Evolutionary conservation across 2,329 filamentous ascomycete species (phyloP), one percentile per base, ranked within the genome.

Genomic region (Epichloe aotearoae): DNA sequence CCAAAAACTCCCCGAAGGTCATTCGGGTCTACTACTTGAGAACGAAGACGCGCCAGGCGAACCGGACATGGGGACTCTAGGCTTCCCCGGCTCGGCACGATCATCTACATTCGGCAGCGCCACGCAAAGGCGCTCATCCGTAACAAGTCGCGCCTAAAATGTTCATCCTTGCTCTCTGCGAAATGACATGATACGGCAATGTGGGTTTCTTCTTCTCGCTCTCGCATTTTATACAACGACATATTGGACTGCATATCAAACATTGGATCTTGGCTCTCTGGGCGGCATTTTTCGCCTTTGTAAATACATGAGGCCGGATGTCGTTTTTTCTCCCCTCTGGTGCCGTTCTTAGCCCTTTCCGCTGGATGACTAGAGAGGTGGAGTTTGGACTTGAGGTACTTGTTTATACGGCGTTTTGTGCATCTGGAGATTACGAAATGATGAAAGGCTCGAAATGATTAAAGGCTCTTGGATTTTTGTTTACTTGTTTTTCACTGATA

Each of bases 41-140:
- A 64, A 68, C 19, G 77, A 79, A 52, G 78, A 81, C 57, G 78
- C 77, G 2, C 71, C 73, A 2, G 78, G 77, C n/a, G 79, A 82
- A 59, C 69, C 72, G 3, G 79, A 82, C 53, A 57, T 70, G 4
- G 66, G 67, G 19, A 60, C 68, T 50, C 61, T 69, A 56, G 66
- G 62, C 14, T 66, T 67, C 10, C 60, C 63, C 17, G 60, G 65
- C 19, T 57, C 64, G 10, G 64, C 69, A 36, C 64, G 73, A 51
- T 71, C 73, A 3, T 71, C 73, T 7, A 74, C 68, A 36, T 76
- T 76, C 54, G 68, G 69, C 46, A 63, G 70, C 52, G 64, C 67
- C 34, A 65, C 62, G 39, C 69, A 71, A 51, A 68, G 74, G 48
- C 66, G 67, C 51, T 65, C 70, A 11, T 77, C 75, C 17, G 70